Conservation (phyloP, 768 basidiomycete genomes). For the Mycena vitilis region DNA sequence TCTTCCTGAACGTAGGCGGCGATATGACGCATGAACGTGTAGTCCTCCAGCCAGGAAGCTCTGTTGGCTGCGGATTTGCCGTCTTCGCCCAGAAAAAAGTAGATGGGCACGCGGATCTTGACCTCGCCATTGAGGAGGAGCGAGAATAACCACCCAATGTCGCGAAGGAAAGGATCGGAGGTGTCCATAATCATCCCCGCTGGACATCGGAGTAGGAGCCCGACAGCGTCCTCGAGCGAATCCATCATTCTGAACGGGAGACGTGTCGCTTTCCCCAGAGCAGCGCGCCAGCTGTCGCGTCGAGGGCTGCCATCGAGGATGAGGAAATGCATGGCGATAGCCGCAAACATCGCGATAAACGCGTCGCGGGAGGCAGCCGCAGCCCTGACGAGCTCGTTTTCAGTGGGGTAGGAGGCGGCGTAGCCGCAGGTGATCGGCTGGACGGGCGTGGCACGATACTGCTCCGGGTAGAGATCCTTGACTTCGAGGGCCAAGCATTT, state of each 20-base stretch:
- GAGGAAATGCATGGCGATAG: constrained; percentile 1
- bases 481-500: neutral
- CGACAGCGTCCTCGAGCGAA: constrained; percentile 7
- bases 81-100: constrained; percentile 13
- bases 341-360: constrained; percentile 12
- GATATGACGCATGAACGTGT: constrained; percentile 6
- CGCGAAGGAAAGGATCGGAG: neutral
- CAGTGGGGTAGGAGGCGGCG: neutral
- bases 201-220: neutral
- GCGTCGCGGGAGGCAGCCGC: constrained; percentile 6
- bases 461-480: neutral
- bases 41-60: constrained; percentile 1
- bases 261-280: neutral
- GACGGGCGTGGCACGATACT: neutral
- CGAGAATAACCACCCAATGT: constrained; percentile 6
- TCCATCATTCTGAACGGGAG: constrained; percentile 13
- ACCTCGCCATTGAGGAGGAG: constrained; percentile 9
- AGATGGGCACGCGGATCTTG: constrained; percentile 7
- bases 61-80: constrained; percentile 6
- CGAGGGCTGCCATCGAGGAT: neutral
- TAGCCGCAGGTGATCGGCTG: neutral
- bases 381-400: neutral
- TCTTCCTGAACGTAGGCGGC: neutral
- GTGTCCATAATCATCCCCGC: constrained; percentile 15
- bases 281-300: neutral